phyloP scores from a whole-genome alignment of 148 eudicot species.

The Vaccinium corymbosum region DNA sequence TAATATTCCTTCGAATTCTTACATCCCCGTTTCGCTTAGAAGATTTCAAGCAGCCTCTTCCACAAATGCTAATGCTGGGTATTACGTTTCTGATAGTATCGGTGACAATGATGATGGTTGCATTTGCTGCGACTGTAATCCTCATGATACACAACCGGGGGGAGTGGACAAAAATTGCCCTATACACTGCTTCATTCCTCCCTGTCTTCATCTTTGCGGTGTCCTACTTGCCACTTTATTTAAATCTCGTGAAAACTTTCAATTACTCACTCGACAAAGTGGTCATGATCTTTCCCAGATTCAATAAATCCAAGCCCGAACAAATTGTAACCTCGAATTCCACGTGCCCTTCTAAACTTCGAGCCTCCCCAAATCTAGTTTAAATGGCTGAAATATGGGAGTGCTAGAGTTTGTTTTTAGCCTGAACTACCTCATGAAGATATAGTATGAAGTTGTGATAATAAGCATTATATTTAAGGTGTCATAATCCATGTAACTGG shows the following conservation, averaged over 20 bases:
- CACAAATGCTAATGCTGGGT: slow-evolving; percentile 9
- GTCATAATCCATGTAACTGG: neutral
- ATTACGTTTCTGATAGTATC: neutral
- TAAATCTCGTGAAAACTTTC: neutral
- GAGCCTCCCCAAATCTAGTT: neutral
- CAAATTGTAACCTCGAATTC: neutral
- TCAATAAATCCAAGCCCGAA: neutral
- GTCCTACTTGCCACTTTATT: neutral
- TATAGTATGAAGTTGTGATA: neutral
- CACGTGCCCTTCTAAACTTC: neutral
- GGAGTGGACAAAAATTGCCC: slow-evolving; percentile 9
- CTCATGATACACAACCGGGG: neutral
- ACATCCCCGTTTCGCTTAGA: slow-evolving; percentile 3
- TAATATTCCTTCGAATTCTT: slow-evolving; percentile 1
- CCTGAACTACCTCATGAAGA: neutral
- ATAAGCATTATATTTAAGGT: neutral
- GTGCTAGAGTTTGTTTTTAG: neutral
- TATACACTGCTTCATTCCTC: slow-evolving; percentile 3
- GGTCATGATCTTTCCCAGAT: neutral
- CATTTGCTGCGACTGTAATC: slow-evolving; percentile 10
- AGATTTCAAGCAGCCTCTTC: slow-evolving; percentile 10
- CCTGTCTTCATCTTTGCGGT: slow-evolving; percentile 6
- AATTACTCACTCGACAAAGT: slow-evolving; percentile 8
- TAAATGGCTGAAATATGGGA: neutral
- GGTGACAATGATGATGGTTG: slow-evolving; percentile 15